Evolutionary conservation across 306 rosid genomes (phyloP).

Genomic region (Trifolium dubium): DNA sequence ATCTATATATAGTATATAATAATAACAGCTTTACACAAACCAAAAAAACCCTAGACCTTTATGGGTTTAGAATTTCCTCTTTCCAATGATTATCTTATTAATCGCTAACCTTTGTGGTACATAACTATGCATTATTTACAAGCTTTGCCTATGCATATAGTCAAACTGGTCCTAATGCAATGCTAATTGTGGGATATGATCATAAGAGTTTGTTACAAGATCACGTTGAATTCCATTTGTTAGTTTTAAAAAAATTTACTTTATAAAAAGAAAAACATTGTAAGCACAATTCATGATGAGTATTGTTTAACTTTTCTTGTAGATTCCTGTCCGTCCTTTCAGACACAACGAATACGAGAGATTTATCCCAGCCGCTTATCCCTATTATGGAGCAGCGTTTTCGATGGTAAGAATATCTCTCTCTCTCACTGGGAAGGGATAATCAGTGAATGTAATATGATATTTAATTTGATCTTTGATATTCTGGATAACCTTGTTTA

Average conservation of each 20-base stretch:
- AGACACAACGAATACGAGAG: slow-evolving; percentile 96
- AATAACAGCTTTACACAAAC: not conserved
- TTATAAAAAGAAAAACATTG: not conserved
- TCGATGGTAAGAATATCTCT: slow-evolving; percentile 71
- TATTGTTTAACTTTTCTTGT: slow-evolving; percentile 48
- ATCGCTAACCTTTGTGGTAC: not conserved
- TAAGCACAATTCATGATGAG: slow-evolving; percentile 18
- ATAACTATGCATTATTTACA: not conserved
- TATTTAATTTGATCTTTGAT: slow-evolving; percentile 14
- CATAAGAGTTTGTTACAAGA: slow-evolving; percentile 22
- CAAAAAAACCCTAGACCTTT: not conserved
- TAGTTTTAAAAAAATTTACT: slow-evolving; percentile 22
- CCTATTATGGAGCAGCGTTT: slow-evolving; percentile 90
- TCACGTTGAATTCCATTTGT: slow-evolving; percentile 20
- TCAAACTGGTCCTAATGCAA: slow-evolving; percentile 6
- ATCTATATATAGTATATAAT: not conserved
- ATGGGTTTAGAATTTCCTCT: slow-evolving; percentile 29
- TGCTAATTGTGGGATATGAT: slow-evolving; percentile 11
- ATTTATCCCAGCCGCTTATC: slow-evolving; percentile 94
- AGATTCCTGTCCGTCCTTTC: slow-evolving; percentile 98
- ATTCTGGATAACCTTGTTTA: slow-evolving; percentile 16
- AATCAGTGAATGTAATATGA: slow-evolving; percentile 12
- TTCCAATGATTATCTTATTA: slow-evolving; percentile 13
- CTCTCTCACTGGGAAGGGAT: slow-evolving; percentile 16
- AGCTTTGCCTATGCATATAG: not conserved